Conservation (phyloP, 192 early-diverging fungal species). For the Coemansia biformis region DNA sequence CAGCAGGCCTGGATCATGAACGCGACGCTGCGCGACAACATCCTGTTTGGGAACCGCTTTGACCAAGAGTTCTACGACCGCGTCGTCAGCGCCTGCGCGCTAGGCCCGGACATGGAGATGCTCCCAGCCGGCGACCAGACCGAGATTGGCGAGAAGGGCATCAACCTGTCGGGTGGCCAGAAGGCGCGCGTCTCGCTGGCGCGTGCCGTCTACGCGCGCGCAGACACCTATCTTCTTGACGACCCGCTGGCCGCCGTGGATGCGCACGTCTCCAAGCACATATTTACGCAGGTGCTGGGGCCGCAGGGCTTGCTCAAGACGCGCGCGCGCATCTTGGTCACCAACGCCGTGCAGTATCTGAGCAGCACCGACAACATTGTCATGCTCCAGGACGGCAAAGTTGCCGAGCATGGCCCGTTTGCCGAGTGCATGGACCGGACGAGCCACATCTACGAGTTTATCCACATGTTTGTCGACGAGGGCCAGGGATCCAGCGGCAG, state of each 20-base stretch:
- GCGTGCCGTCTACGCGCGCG: slow-evolving; percentile 60
- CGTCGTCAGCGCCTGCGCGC: slow-evolving; percentile 56
- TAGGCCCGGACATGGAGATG: slow-evolving; percentile 54
- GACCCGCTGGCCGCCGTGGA: slow-evolving; percentile 71
- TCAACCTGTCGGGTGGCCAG: slow-evolving; percentile 60
- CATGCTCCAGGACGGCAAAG: slow-evolving; percentile 49
- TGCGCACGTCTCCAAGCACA: slow-evolving; percentile 57
- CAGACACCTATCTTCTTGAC: slow-evolving; percentile 63
- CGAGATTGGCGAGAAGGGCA: slow-evolving; percentile 62
- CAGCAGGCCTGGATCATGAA: slow-evolving; percentile 68
- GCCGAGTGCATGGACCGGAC: slow-evolving; percentile 38
- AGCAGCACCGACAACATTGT: slow-evolving; percentile 45
- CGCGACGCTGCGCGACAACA: slow-evolving; percentile 61
- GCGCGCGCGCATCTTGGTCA: slow-evolving; percentile 56
- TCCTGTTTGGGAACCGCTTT: slow-evolving; percentile 58
- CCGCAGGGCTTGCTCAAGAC: slow-evolving; percentile 47
- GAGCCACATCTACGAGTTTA: slow-evolving; percentile 49
- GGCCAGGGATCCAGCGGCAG: slow-evolving; percentile 10
- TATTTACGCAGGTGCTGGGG: slow-evolving; percentile 54
- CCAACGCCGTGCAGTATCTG: slow-evolving; percentile 55
- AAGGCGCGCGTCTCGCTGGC: slow-evolving; percentile 63
- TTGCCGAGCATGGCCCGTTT: slow-evolving; percentile 53
- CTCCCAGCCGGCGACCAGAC: slow-evolving; percentile 56
- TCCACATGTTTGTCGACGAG: slow-evolving; percentile 35
- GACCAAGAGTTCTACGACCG: slow-evolving; percentile 52